Conservation (phyloP, 208 protist species). For the Herpetomonas tarakana region DNA sequence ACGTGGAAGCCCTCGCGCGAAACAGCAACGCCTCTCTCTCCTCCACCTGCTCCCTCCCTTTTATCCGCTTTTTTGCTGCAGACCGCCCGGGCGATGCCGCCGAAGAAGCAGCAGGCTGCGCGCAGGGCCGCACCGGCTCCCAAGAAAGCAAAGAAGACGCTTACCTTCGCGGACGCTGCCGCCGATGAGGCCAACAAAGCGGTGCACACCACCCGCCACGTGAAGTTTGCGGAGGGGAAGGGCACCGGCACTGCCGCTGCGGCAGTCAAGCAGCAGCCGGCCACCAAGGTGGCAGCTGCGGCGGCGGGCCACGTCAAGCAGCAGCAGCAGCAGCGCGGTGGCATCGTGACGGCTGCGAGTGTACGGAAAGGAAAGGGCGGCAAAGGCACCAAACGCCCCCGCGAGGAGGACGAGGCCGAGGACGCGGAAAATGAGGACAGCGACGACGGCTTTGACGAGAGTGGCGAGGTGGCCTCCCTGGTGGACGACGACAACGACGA, state of each 20-base stretch:
- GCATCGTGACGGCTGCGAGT: conserved; percentile 41
- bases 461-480: conserved; percentile 25
- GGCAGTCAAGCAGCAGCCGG: background rate
- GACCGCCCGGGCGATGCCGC: too few species aligned
- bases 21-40: too few species aligned
- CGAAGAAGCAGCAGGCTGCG: conserved; percentile 3
- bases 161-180: conserved; percentile 19
- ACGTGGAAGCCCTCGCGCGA: too few species aligned
- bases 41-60: too few species aligned
- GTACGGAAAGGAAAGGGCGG: conserved; percentile 2
- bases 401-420: conserved; percentile 19
- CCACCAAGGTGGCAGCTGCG: conserved; percentile 21
- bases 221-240: background rate
- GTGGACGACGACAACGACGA: conserved; percentile 23
- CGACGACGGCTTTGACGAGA: conserved; percentile 16
- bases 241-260: conserved; percentile 4
- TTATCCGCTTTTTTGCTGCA: too few species aligned
- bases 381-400: conserved; percentile 3
- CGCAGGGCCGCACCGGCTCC: conserved; percentile 8
- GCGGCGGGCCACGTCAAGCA: conserved; percentile 13
- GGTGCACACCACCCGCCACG: conserved; percentile 17
- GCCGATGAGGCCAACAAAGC: conserved; percentile 15
- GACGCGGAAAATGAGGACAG: conserved; percentile 1
- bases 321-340: conserved; percentile 19
- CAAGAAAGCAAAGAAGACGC: conserved; percentile 14